Percentiles rank a stretch among this genome's conserved stretches.
Conservation (phyloP, 768 basidiomycete species). For the Lentinula aciculospora region DNA sequence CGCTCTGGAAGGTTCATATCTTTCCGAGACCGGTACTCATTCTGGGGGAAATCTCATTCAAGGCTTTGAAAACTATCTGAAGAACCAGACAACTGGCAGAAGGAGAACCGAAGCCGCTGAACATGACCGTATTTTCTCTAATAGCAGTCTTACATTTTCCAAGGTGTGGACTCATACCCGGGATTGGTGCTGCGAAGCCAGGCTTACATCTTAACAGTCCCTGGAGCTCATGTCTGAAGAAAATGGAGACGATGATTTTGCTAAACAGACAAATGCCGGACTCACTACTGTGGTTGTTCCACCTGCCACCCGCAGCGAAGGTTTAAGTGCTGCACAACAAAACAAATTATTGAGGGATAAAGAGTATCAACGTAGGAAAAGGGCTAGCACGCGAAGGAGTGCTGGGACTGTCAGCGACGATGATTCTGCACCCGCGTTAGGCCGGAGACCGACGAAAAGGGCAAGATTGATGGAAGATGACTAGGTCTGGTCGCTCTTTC, state of each 20-base stretch:
- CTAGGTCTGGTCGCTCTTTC: slow-evolving; percentile 17
- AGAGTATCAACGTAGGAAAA: slow-evolving; percentile 74
- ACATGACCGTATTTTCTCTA: slow-evolving; percentile 75
- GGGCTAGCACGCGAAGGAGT: slow-evolving; percentile 57
- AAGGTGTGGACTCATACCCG: slow-evolving; percentile 43
- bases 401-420: slow-evolving; percentile 71
- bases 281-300: slow-evolving; percentile 75
- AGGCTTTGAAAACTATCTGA: slow-evolving; percentile 84
- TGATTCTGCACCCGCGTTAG: slow-evolving; percentile 47
- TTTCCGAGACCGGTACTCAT: slow-evolving; percentile 70
- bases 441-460: slow-evolving; percentile 63
- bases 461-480: slow-evolving; percentile 65
- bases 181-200: not conserved
- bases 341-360: slow-evolving; percentile 70
- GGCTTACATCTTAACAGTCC: slow-evolving; percentile 39
- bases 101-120: slow-evolving; percentile 75
- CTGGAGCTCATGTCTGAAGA: slow-evolving; percentile 65
- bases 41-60: slow-evolving; percentile 85
- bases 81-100: slow-evolving; percentile 62
- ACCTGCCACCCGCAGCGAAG: slow-evolving; percentile 63
- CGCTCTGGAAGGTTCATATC: slow-evolving; percentile 68
- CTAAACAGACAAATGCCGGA: slow-evolving; percentile 64
- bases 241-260: slow-evolving; percentile 61
- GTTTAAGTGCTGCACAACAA: slow-evolving; percentile 63
- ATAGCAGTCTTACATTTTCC: slow-evolving; percentile 70